Percentiles rank a stretch among this genome's conserved stretches.
Evolutionary conservation across 345 rosid species (phyloP).

Genomic region (Euphorbia tirucalli): DNA sequence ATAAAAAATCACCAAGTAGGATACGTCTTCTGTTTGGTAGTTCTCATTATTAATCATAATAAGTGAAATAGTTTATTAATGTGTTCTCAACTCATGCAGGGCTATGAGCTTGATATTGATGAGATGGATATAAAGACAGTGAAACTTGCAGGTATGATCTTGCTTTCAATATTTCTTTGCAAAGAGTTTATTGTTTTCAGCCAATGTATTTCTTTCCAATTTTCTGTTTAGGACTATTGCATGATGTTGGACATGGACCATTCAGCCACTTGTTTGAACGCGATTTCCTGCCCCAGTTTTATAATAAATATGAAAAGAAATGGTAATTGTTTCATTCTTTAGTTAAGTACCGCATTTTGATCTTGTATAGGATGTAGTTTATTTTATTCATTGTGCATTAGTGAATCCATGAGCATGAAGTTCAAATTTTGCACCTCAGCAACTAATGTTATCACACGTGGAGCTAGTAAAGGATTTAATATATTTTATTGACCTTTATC

Average conservation of each 20-base stretch:
- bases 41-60: neutral
- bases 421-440: neutral
- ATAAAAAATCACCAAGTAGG: conserved; percentile 27
- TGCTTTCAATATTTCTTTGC: neutral
- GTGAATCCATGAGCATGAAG: neutral
- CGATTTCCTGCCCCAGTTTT: conserved; percentile 21
- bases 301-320: conserved; percentile 7
- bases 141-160: conserved; percentile 31
- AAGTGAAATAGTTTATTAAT: conserved; percentile 1
- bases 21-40: conserved; percentile 4
- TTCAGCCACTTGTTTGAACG: conserved; percentile 33
- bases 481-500: neutral
- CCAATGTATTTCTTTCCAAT: neutral
- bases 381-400: neutral
- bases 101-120: conserved; percentile 22
- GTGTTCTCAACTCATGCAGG: conserved; percentile 10
- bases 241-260: conserved; percentile 38
- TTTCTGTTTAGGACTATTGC: conserved; percentile 24
- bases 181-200: neutral
- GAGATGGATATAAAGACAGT: conserved; percentile 23
- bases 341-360: neutral
- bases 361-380: neutral
- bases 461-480: neutral
- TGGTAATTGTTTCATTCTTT: conserved; percentile 20
- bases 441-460: neutral